Percentiles rank a stretch among this genome's conserved stretches.
Conservation (phyloP, 2,329 filamentous ascomycete species). For the Aureobasidium sp. region DNA sequence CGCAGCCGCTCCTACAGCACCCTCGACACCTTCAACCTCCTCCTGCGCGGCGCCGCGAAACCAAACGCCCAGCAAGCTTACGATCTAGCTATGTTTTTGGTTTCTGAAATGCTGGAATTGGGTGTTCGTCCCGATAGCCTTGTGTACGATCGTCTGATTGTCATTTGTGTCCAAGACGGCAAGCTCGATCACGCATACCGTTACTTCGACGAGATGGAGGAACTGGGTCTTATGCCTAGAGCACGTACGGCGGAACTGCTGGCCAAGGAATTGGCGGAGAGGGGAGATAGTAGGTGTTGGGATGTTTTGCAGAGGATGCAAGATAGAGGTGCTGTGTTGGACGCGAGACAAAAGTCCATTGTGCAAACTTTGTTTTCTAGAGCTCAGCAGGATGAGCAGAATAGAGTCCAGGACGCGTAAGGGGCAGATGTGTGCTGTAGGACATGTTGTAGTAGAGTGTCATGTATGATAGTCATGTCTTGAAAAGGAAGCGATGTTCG, state of each 20-base stretch:
- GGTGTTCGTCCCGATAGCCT: conserved; percentile 45
- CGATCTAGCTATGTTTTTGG: conserved; percentile 51
- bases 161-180: conserved; percentile 39
- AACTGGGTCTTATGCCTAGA: conserved; percentile 23
- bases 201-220: conserved; percentile 27
- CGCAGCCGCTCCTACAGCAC: conserved; percentile 23
- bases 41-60: conserved; percentile 29
- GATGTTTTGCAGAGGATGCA: conserved; percentile 26
- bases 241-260: conserved; percentile 11
- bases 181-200: conserved; percentile 24
- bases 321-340: conserved; percentile 13
- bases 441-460: no score
- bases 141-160: conserved; percentile 55
- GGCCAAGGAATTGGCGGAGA: conserved; percentile 19
- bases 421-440: no score
- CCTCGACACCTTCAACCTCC: conserved; percentile 52
- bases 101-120: conserved; percentile 52
- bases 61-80: conserved; percentile 30
- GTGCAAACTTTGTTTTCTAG: no score
- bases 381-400: no score
- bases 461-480: no score
- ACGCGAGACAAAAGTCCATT: not conserved
- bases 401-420: no score
- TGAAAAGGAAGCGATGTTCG: not conserved
- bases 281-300: conserved; percentile 25